Evolutionary conservation across 495 filamentous ascomycete genomes (phyloP), one percentile per base, ranked within the genome.

Genomic region (Xylaria intraflava): DNA sequence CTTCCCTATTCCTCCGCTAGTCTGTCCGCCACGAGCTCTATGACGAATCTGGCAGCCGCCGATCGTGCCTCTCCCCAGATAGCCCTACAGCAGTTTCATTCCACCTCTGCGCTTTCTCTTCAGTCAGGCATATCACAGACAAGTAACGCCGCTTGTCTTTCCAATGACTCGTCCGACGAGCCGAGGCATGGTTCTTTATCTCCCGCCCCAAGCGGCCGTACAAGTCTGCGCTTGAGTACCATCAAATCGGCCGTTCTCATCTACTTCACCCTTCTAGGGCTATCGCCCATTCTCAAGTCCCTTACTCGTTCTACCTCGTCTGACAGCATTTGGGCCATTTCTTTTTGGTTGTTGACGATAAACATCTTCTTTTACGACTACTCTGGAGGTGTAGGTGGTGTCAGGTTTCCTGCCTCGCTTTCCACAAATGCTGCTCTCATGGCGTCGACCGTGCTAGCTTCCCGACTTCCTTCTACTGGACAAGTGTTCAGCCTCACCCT

Each of bases 321-420:
- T 27, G 93, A 98, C 74, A 89, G 84, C 22, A 97, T 98, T 57
- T 98, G 94, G 94, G 89, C 93, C 14, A 85, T 98, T 75, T 90
- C 87, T 57, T 89, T 84, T 69, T 94, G 88, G 85, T 77, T 98
- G 42, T 80, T 98, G 64, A 80, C 88, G 53, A 90, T 96, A 71
- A 97, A 98, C 69, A 87, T 96, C 60, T 90, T 95, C 68, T 95
- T 93, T 65, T 95, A 96, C 66, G 93, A 98, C 72, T 97, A 97
- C 62, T 86, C 90, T 23, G 82, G 60, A 17, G 85, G 78, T 7
- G 76, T 76, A 0, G 51, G 78, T 33, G 77, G 78, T 33, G 77
- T 78, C 36, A 70, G 70, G 59, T 80, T 77, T 55, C 92, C 92
- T 0, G 90, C 94, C 44, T 87, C 88, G 9, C 76, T 98, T 10